Evolutionary conservation across 192 early-diverging fungal species (phyloP).

Genomic region (Backusella liffmaniae): DNA sequence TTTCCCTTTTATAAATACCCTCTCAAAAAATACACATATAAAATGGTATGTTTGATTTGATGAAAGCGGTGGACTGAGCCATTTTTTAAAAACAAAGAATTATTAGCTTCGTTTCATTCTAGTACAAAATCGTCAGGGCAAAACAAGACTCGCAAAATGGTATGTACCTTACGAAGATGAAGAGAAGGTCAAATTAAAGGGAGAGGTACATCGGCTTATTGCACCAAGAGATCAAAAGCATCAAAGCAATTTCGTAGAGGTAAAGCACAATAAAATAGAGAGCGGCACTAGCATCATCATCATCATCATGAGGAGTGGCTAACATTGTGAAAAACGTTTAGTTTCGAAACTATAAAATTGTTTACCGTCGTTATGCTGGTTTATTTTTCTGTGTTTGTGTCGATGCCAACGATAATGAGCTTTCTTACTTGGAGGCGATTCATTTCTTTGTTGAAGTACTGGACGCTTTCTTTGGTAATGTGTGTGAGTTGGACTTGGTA

Average conservation of each 20-base stretch:
- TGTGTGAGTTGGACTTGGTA: conserved; percentile 97
- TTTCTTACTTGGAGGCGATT: conserved; percentile 93
- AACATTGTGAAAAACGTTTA: conserved; percentile 18
- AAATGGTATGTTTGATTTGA: background rate
- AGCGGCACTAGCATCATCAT: background rate
- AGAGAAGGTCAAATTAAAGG: conserved; percentile 92
- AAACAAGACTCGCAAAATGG: conserved; percentile 97
- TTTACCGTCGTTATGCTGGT: conserved; percentile 97
- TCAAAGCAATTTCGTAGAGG: conserved; percentile 98
- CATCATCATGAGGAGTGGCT: background rate
- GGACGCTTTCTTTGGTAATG: conserved; percentile 97
- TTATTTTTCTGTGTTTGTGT: conserved; percentile 99
- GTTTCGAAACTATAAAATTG: conserved; percentile 98
- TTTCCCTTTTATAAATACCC: background rate
- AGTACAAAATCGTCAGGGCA: conserved; percentile 98
- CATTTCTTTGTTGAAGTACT: conserved; percentile 99
- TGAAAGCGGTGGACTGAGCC: background rate
- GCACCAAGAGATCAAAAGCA: conserved; percentile 96
- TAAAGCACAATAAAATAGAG: conserved; percentile 26
- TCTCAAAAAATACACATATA: background rate
- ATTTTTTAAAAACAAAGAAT: background rate
- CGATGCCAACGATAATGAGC: conserved; percentile 97
- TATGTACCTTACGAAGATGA: conserved; percentile 93
- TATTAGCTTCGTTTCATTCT: conserved; percentile 88
- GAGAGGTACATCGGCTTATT: conserved; percentile 93